Evolutionary conservation across 2,329 filamentous ascomycete genomes (phyloP).

Genomic region (Beauveria bassiana): DNA sequence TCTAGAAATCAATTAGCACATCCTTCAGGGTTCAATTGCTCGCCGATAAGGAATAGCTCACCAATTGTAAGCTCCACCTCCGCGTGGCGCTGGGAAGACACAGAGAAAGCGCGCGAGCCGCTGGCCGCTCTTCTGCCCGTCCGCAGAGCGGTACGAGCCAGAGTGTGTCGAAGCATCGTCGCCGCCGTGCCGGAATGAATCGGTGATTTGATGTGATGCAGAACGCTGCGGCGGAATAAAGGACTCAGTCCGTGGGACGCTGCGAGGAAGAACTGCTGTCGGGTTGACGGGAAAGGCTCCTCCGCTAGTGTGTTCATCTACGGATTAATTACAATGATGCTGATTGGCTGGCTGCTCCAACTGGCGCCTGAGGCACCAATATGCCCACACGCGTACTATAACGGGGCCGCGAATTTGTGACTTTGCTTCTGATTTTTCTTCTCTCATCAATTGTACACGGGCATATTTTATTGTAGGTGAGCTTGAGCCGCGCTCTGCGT

Average conservation of each 20-base stretch:
- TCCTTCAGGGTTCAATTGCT: neutral
- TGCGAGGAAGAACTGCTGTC: conserved; percentile 28
- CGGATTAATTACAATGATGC: conserved; percentile 35
- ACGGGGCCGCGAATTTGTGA: conserved; percentile 6
- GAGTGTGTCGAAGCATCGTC: conserved; percentile 60
- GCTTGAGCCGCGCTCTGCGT: conserved; percentile 43
- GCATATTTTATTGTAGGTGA: conserved; percentile 67
- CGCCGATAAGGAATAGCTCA: conserved; percentile 31
- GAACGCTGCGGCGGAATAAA: conserved; percentile 27
- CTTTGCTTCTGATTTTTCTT: conserved; percentile 30
- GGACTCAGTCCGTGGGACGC: conserved; percentile 34
- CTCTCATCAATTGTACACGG: conserved; percentile 53
- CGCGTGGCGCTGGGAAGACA: conserved; percentile 67
- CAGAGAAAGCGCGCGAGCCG: conserved; percentile 73
- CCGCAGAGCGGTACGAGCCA: conserved; percentile 63
- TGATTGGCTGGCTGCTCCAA: conserved; percentile 30
- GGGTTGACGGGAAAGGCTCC: conserved; percentile 28
- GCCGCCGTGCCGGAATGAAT: conserved; percentile 47
- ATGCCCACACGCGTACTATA: conserved; percentile 14
- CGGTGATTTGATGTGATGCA: conserved; percentile 30
- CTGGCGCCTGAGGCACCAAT: conserved; percentile 30
- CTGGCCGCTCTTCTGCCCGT: conserved; percentile 49
- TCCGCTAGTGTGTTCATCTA: conserved; percentile 26
- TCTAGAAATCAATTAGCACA: conserved; percentile 48
- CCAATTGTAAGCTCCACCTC: conserved; percentile 97